Evolutionary conservation across 2,329 filamentous ascomycete genomes (phyloP).

Genomic region (Dactylellina haptotyla): DNA sequence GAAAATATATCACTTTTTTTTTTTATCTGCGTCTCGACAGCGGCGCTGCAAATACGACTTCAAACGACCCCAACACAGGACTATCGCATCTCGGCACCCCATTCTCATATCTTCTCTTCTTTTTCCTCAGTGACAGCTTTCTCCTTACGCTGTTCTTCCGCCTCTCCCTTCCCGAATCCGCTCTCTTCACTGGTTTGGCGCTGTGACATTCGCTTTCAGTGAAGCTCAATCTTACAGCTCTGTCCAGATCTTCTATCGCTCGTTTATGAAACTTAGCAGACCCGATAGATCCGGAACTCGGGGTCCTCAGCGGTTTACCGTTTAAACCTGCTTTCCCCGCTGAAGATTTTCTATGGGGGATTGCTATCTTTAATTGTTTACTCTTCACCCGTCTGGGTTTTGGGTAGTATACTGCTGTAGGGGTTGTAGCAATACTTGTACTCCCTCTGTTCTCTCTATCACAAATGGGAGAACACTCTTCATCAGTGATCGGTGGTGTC

Average conservation of each 20-base stretch:
- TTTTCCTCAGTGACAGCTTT: conserved; percentile 28
- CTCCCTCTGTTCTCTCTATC: not conserved
- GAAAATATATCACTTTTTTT: not conserved
- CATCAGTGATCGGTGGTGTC: conserved; percentile 47
- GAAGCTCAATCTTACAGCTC: conserved; percentile 21
- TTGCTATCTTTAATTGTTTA: conserved; percentile 44
- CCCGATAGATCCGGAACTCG: conserved; percentile 22
- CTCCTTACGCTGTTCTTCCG: conserved; percentile 37
- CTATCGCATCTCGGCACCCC: conserved; percentile 49
- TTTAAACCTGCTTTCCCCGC: too few species aligned
- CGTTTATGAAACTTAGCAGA: conserved; percentile 33
- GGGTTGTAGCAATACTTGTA: not conserved
- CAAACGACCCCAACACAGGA: conserved; percentile 35
- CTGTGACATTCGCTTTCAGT: conserved; percentile 4
- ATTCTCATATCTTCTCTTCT: conserved; percentile 24
- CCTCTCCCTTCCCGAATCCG: conserved; percentile 43
- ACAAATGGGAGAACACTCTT: conserved; percentile 37
- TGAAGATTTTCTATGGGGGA: conserved; percentile 34
- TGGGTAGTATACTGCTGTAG: conserved; percentile 29
- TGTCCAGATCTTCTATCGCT: conserved; percentile 39
- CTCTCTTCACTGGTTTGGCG: conserved; percentile 19
- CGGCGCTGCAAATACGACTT: conserved; percentile 35
- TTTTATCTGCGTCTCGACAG: not conserved
- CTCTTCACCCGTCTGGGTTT: conserved; percentile 43
- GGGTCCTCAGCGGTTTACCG: conserved; percentile 34